Evolutionary conservation across 2,329 filamentous ascomycete genomes (phyloP), one percentile per base, ranked within the genome.

Genomic region (Hypoxylon sp.): DNA sequence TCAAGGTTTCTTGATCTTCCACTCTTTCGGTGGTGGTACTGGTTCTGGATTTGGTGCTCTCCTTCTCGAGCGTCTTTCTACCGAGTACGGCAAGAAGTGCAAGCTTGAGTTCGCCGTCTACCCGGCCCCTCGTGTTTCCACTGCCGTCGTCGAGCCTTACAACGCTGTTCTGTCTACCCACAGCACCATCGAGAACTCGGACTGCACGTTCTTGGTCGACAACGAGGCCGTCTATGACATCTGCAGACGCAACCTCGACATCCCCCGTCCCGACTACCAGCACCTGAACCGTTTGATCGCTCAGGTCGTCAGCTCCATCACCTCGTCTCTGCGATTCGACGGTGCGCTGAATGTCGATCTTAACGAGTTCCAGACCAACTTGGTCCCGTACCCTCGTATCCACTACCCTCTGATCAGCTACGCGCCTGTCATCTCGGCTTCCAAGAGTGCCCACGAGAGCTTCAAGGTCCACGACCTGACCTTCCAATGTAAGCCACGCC

Each of bases 371-470:
- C 86, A 89, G 79, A 89, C 86, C 71, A 89, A 89, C 77, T 69
- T 89, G 73, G 86, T 89, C 43, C 86, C 86, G 17, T 89, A 87
- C 72, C 86, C 86, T 25, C 84, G 86, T 71, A 89, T 89, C 61
- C 86, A 89, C 77, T 89, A 88, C 73, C 86, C 86, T 42, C 74
- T 89, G 35, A 87, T 89, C 75, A 86, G 82, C 75, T 89, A 89
- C 68, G 84, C 86, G 7, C 86, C 86, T 21, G 86, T 89, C 63
- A 79, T 89, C 59, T 88, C 85, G 15, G 83, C 84, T 51, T 79
- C 82, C 77, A 90, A 89, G 82, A 90, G 88, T 73, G 83, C 86
- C 36, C 90, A 94, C 69, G 90, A 94, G 78, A 90, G 88, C 78
- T 92, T 92, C 84, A 91, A 90, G 79, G 87, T 91, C 46, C 81